Evolutionary conservation across 768 basidiomycete genomes (phyloP).

Genomic region (Podaxis sp.): DNA sequence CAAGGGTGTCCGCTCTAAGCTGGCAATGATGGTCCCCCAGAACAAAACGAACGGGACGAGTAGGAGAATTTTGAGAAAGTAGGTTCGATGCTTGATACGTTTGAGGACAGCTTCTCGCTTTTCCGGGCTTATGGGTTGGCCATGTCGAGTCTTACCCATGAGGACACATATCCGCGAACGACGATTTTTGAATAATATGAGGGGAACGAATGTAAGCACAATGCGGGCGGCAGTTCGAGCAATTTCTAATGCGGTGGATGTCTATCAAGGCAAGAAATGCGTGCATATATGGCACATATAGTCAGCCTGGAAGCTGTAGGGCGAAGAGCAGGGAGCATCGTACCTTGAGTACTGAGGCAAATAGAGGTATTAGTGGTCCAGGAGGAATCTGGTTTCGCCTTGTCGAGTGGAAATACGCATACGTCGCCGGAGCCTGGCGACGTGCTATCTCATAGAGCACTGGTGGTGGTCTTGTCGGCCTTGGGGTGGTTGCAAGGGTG

Average conservation of each 20-base stretch:
- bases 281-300: neutral
- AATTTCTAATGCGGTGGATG: conserved; percentile 72
- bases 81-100: conserved; percentile 47
- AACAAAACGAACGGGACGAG: conserved; percentile 62
- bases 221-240: conserved; percentile 70
- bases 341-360: conserved; percentile 67
- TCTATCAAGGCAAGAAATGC: conserved; percentile 38
- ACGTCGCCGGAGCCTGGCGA: neutral
- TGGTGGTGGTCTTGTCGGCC: neutral
- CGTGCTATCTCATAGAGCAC: conserved; percentile 9
- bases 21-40: conserved; percentile 69
- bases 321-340: conserved; percentile 11
- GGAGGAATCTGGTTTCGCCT: conserved; percentile 34
- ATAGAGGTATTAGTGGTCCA: conserved; percentile 43
- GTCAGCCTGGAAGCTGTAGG: neutral
- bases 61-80: conserved; percentile 53
- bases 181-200: conserved; percentile 60
- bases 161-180: conserved; percentile 51
- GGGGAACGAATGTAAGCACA: conserved; percentile 72
- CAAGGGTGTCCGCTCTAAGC: conserved; percentile 75
- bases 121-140: conserved; percentile 51
- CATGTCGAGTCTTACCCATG: conserved; percentile 47
- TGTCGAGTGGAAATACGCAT: conserved; percentile 37
- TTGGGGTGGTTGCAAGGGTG: neutral
- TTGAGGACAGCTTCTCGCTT: conserved; percentile 48